A percentile compares a stretch with the other conserved stretches of the same genome.
phyloP scores from a whole-genome alignment of 805 yeast genomes.

The Cyberlindnera euphorbiiphila region DNA sequence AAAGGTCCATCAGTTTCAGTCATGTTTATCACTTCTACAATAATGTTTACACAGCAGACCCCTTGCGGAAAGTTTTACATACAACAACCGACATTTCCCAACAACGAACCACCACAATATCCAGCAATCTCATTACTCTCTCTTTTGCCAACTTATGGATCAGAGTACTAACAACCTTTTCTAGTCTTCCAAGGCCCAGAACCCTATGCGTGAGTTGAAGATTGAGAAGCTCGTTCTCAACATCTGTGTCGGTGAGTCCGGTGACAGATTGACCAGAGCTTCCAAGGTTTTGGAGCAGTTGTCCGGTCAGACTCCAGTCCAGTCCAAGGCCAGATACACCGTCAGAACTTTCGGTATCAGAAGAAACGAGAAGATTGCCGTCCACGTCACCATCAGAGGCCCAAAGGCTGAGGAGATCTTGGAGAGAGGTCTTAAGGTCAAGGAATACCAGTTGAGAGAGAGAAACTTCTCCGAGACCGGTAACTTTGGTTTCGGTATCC shows the following conservation, averaged over 20 bases:
- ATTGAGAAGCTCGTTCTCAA: slow-evolving; percentile 99
- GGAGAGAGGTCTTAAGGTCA: slow-evolving; percentile 99
- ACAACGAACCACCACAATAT: too few relatives aligned
- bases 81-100: too few relatives aligned
- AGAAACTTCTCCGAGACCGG: slow-evolving; percentile 98
- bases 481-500: slow-evolving; percentile 99
- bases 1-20: too few relatives aligned
- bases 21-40: too few relatives aligned
- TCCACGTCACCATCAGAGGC: slow-evolving; percentile 99
- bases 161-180: slow-evolving; percentile 17
- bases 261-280: slow-evolving; percentile 99
- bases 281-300: slow-evolving; percentile 99
- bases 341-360: slow-evolving; percentile 99
- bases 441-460: slow-evolving; percentile 94
- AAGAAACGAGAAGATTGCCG: slow-evolving; percentile 99
- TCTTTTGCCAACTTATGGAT: too few relatives aligned
- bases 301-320: slow-evolving; percentile 99
- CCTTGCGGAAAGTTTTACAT: too few relatives aligned
- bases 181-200: slow-evolving; percentile 61
- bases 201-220: slow-evolving; percentile 98
- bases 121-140: too few relatives aligned
- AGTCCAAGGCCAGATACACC: slow-evolving; percentile 99
- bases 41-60: too few relatives aligned
- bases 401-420: slow-evolving; percentile 99
- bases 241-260: slow-evolving; percentile 99